Percentiles rank a stretch among this genome's conserved stretches.
These are phyloP conservation scores for Pleurotus cornucopiae DNA, from an alignment of 768 basidiomycete genomes.

Conservation along the genomic window DNA sequence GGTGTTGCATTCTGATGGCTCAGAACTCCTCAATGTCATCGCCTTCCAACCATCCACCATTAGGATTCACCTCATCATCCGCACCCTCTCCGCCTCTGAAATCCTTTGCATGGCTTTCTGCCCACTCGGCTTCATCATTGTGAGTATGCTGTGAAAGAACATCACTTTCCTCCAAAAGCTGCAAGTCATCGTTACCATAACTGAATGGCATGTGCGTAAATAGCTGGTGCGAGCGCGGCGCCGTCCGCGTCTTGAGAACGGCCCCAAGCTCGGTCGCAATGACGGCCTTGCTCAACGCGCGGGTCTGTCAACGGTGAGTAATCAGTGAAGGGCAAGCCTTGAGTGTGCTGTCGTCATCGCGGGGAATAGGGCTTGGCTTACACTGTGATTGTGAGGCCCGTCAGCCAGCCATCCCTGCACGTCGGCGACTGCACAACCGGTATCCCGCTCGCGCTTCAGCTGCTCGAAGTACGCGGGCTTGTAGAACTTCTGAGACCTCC, in stretches of 20 bases:
- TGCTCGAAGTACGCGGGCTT: constrained; percentile 86
- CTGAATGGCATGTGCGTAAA: constrained; percentile 54
- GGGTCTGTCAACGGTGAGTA: background rate
- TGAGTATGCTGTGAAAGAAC: constrained; percentile 29
- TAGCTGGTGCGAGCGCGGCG: constrained; percentile 29
- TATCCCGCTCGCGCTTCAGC: constrained; percentile 52
- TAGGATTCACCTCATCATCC: constrained; percentile 24
- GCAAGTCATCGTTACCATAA: constrained; percentile 22
- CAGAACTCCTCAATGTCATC: constrained; percentile 58
- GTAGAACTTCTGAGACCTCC: constrained; percentile 74
- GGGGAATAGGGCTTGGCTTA: too few relatives aligned
- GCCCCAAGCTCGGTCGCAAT: constrained; percentile 48
- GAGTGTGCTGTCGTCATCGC: too few relatives aligned
- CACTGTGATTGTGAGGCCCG: constrained; percentile 5
- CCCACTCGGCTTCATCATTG: constrained; percentile 25
- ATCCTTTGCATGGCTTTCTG: background rate
- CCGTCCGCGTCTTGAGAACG: constrained; percentile 44
- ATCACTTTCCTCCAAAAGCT: constrained; percentile 17
- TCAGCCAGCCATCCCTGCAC: constrained; percentile 55
- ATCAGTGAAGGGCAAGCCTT: too few relatives aligned
- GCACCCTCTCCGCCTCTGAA: constrained; percentile 11
- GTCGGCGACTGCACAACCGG: constrained; percentile 53
- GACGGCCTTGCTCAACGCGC: constrained; percentile 32
- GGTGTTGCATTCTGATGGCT: background rate
- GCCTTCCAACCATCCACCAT: constrained; percentile 49